Evolutionary conservation across 1,139 yeast species (phyloP).

Genomic region (Saccharomyces uvarum): DNA sequence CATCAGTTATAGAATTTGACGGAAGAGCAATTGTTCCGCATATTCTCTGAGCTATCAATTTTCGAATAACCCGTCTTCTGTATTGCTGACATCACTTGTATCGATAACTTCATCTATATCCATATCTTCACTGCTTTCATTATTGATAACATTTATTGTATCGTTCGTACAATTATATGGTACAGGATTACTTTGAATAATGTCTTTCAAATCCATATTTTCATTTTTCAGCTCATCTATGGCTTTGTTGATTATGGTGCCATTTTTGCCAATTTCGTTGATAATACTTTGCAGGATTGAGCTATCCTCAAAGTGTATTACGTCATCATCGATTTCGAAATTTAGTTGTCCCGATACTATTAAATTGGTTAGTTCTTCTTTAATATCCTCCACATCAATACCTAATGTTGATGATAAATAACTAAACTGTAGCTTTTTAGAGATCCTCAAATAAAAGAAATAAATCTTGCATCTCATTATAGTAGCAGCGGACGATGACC

Average conservation of each 20-base stretch:
- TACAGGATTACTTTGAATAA: not conserved
- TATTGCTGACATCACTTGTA: conserved; percentile 7
- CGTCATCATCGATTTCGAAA: conserved; percentile 18
- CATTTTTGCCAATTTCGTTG: conserved; percentile 9
- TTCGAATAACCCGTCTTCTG: not conserved
- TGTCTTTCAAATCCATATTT: conserved; percentile 7
- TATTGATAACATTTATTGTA: not conserved
- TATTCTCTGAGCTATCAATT: not conserved
- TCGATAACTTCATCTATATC: conserved; percentile 14
- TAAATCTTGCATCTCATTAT: conserved; percentile 25
- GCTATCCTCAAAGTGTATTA: conserved; percentile 12
- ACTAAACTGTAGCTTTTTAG: conserved; percentile 17
- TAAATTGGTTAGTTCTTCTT: conserved; percentile 15
- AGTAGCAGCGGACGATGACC: conserved; percentile 16
- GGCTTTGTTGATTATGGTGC: conserved; percentile 6
- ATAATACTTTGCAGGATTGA: conserved; percentile 9
- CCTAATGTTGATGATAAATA: conserved; percentile 23
- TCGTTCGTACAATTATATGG: not conserved
- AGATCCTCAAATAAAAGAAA: conserved; percentile 25
- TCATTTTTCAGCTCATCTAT: conserved; percentile 6
- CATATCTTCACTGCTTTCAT: conserved; percentile 8
- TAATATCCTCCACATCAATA: conserved; percentile 14
- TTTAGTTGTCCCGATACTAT: conserved; percentile 17
- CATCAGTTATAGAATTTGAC: not conserved
- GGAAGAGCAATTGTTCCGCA: not conserved